phyloP scores from a whole-genome alignment of 2,329 filamentous ascomycete genomes.

The Trichophyton simii region DNA sequence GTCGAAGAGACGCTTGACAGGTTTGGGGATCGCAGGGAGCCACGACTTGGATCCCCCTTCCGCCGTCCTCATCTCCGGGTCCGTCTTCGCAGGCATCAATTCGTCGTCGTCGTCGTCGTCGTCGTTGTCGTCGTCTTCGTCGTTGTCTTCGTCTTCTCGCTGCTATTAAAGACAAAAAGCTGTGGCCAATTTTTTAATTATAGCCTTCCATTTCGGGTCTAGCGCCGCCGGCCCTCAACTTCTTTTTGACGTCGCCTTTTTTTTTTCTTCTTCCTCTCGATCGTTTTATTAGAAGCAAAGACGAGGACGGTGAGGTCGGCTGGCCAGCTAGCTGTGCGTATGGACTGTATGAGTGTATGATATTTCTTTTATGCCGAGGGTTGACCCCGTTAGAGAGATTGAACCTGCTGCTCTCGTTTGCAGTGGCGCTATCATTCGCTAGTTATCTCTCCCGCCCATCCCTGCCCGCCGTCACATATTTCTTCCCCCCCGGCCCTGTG shows the following conservation, averaged over 20 bases:
- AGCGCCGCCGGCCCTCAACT: too few species aligned
- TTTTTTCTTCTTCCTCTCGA: too few species aligned
- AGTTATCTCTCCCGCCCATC: neutral
- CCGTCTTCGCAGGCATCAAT: conserved; percentile 3
- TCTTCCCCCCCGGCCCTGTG: neutral
- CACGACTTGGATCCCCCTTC: conserved; percentile 17
- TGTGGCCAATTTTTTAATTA: neutral
- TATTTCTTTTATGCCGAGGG: too few species aligned
- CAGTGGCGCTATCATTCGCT: neutral
- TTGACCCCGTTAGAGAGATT: too few species aligned
- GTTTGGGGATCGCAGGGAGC: conserved; percentile 45
- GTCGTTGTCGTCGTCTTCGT: neutral
- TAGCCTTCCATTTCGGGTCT: neutral
- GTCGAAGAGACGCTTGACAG: conserved; percentile 74
- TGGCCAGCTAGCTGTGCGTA: too few species aligned
- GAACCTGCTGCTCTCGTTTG: neutral
- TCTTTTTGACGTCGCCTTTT: too few species aligned
- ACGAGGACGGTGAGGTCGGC: too few species aligned
- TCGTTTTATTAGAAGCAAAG: too few species aligned
- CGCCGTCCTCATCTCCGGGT: conserved; percentile 10
- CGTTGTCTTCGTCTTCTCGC: too few species aligned
- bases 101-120: neutral
- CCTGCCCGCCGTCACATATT: neutral
- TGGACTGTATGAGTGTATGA: too few species aligned
- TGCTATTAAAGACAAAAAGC: too few species aligned